Conservation (phyloP, 805 yeast species). For the Maudiozyma barnettii region DNA sequence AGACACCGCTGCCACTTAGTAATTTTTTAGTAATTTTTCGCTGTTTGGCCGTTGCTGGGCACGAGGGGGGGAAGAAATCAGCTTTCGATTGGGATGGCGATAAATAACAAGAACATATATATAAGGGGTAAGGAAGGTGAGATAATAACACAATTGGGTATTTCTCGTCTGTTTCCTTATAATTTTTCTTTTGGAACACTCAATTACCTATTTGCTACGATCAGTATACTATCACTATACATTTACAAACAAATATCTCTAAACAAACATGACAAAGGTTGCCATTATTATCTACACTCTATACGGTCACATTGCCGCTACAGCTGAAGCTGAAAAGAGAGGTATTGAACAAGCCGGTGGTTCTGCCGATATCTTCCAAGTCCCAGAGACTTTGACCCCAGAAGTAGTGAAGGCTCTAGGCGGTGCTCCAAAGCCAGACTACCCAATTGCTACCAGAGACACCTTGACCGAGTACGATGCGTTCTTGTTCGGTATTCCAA, state of each 20-base stretch:
- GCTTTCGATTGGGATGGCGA: no score
- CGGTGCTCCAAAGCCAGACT: constrained; percentile 49
- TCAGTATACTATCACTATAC: no score
- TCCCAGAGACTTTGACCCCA: constrained; percentile 62
- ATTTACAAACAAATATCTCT: not conserved
- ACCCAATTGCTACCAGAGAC: constrained; percentile 55
- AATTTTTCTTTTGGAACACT: no score
- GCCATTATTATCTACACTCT: constrained; percentile 73
- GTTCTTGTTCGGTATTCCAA: constrained; percentile 74
- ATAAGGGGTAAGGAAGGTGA: not conserved
- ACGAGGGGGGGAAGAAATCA: no score
- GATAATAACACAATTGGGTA: no score
- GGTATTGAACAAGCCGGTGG: constrained; percentile 68
- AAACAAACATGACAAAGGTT: constrained; percentile 33
- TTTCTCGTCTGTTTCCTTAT: no score
- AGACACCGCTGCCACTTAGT: no score
- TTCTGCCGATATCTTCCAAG: constrained; percentile 61
- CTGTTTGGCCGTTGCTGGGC: no score
- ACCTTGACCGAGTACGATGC: constrained; percentile 62
- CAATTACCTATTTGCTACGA: no score
- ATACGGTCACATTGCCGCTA: constrained; percentile 62
- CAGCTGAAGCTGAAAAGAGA: constrained; percentile 58
- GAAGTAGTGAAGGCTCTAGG: constrained; percentile 52
- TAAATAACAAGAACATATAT: not conserved
- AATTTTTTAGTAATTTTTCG: no score